Base-by-base conservation (phyloP, 2,329 filamentous ascomycete genomes). In the Colletotrichum echinochloae region DNA sequence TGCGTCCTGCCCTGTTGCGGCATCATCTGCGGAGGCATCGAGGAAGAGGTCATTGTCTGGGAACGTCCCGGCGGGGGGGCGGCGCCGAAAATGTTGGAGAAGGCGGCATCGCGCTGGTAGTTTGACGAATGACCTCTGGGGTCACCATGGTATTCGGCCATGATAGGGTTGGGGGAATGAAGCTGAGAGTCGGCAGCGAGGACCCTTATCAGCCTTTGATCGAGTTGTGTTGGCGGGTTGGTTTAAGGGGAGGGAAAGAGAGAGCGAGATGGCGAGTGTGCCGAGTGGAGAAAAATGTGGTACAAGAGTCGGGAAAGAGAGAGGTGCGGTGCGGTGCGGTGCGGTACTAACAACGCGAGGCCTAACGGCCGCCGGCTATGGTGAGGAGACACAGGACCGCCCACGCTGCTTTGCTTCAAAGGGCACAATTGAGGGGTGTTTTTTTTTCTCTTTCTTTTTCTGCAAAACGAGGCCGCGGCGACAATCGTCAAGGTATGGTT, bases 61-160 rank as follows among this genome's bases (percentile, higher is more conserved):
- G 95, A 97, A 80, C 96, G 92, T 69, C 95, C 95, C 55, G 93
- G 90, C 56, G 94, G 94, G 74, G 94, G 94, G 74, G 93, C 88
- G 74, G 90, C 91, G 75, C 95, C 96, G 80, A 98, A 99, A 79
- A 98, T 98, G 83, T 95, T 95, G 74, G 93, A 94, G 82, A 97
- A 99, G 74, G 95, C 96, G 75, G 94, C 94, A 89, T 99, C 95
- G 83, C 96, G 92, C 83, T 96, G 93, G 77, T 86, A 86, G 78
- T 87, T 86, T 73, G 85, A 83, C 65, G 84, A 78, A 85, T 88
- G 86, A 74, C 86, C 83, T 66, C 82, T 81, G 60, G 81, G 81
- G 74, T 80, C 82, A 78, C 87, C 83, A 72, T 85, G 86, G 75
- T 89, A 89, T 77, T 90, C 87, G 76, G 87, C 85, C 88, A 90